phyloP scores from a whole-genome alignment of 1,284 basidiomycete genomes.

The Inonotus obliquus region DNA sequence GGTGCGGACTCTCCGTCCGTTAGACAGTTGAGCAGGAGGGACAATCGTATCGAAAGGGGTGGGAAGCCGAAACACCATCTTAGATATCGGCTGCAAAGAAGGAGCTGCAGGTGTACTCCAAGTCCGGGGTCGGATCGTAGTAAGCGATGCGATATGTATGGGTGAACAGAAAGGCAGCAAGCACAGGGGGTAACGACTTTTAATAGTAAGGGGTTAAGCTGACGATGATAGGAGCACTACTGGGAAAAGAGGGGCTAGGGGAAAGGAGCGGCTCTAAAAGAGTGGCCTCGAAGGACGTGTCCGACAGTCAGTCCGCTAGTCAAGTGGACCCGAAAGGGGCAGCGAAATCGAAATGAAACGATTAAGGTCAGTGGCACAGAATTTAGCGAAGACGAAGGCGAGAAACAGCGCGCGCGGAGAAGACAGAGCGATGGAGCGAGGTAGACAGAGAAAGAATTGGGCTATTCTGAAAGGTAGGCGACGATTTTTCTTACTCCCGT shows the following conservation, averaged over 20 bases:
- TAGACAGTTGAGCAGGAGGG: slow-evolving; percentile 40
- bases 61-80: slow-evolving; percentile 57
- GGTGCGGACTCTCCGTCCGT: slow-evolving; percentile 22
- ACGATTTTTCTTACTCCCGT: neutral
- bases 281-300: neutral
- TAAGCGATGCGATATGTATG: neutral
- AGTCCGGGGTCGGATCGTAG: neutral
- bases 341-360: neutral
- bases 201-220: neutral
- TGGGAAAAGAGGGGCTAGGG: neutral
- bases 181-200: too few species aligned
- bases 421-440: too few species aligned
- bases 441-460: neutral
- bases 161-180: neutral
- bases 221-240: neutral
- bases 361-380: too few species aligned
- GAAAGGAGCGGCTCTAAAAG: neutral
- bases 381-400: too few species aligned
- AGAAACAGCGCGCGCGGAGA: too few species aligned
- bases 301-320: neutral
- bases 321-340: neutral
- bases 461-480: neutral
- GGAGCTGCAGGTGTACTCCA: too few species aligned
- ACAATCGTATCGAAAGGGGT: slow-evolving; percentile 53
- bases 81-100: neutral